Percentiles rank a stretch among this genome's conserved stretches.
These are phyloP conservation scores for Schwanniomyces etchellsii DNA, from an alignment of 1,139 yeast genomes.

Conservation along the genomic window DNA sequence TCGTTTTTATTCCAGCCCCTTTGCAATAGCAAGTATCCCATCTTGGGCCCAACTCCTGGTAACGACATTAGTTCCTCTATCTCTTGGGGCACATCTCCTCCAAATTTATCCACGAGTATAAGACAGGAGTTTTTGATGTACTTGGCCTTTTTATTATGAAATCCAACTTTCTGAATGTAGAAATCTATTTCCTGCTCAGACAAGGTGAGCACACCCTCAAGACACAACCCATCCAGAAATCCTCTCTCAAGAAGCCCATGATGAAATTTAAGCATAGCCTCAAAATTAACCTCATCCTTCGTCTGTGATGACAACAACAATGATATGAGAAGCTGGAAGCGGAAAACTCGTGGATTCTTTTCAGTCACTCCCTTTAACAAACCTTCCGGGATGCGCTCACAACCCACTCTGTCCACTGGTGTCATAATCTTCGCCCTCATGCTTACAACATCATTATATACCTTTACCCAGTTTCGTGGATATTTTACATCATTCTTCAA, in stretches of 20 bases:
- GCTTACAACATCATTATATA: slow-evolving; percentile 56
- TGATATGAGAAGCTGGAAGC: slow-evolving; percentile 74
- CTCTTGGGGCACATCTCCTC: slow-evolving; percentile 66
- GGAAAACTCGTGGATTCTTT: slow-evolving; percentile 35
- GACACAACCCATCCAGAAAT: slow-evolving; percentile 23
- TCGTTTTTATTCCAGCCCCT: slow-evolving; percentile 70
- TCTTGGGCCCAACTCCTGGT: slow-evolving; percentile 96
- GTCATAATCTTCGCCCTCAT: slow-evolving; percentile 64
- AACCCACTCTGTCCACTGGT: slow-evolving; percentile 89
- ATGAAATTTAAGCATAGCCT: slow-evolving; percentile 64
- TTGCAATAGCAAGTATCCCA: slow-evolving; percentile 81
- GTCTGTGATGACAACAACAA: slow-evolving; percentile 91
- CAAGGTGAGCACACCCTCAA: slow-evolving; percentile 34
- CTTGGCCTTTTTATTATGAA: slow-evolving; percentile 72
- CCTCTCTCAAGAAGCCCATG: slow-evolving; percentile 29
- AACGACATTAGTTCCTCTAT: slow-evolving; percentile 59
- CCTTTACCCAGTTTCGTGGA: slow-evolving; percentile 47
- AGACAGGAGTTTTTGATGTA: slow-evolving; percentile 62
- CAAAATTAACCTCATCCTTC: slow-evolving; percentile 77
- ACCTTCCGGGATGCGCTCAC: slow-evolving; percentile 65
- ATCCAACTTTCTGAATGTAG: slow-evolving; percentile 78
- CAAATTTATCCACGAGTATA: slow-evolving; percentile 43
- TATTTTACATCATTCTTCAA: slow-evolving; percentile 6
- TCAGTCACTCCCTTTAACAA: slow-evolving; percentile 24
- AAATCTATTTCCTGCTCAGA: slow-evolving; percentile 55